phyloP scores from a whole-genome alignment of 2,329 filamentous ascomycete genomes.

The Mollisiaceae sp. region DNA sequence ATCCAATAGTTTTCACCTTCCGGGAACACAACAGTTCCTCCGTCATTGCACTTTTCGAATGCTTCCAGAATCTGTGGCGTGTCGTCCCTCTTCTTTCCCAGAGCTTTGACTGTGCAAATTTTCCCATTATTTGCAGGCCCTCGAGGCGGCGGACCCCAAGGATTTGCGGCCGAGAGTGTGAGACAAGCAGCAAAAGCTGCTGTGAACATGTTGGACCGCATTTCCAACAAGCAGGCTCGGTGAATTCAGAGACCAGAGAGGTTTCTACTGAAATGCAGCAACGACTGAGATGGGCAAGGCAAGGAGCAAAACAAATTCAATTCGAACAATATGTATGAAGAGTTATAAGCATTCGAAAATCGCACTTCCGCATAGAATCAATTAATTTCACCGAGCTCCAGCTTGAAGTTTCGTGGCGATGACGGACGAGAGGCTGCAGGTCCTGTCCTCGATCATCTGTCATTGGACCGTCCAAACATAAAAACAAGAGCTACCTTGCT shows the following conservation, averaged over 20 bases:
- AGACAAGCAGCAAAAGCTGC: constrained; percentile 1
- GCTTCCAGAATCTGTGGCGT: constrained; percentile 56
- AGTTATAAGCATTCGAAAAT: not conserved
- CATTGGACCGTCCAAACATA: not conserved
- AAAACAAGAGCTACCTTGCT: constrained; percentile 1
- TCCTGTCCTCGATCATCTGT: not conserved
- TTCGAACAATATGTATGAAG: not conserved
- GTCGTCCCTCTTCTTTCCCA: constrained; percentile 52
- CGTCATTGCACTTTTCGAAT: constrained; percentile 53
- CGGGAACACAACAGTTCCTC: constrained; percentile 57
- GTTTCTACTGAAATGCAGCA: not conserved
- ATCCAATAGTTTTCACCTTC: constrained; percentile 57
- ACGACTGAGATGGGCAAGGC: not conserved
- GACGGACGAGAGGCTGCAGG: not conserved
- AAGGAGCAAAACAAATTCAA: not conserved
- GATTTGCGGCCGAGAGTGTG: not conserved
- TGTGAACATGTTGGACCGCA: not conserved
- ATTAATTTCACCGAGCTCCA: constrained; percentile 2
- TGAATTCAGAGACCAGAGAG: not conserved
- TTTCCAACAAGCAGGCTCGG: not conserved
- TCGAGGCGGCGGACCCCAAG: not conserved
- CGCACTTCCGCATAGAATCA: not conserved
- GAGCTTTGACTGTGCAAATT: constrained; percentile 47
- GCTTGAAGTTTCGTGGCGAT: not conserved
- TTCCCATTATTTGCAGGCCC: constrained; percentile 5